Base-by-base conservation (phyloP, 768 basidiomycete genomes). In the Royoungia palumana region DNA sequence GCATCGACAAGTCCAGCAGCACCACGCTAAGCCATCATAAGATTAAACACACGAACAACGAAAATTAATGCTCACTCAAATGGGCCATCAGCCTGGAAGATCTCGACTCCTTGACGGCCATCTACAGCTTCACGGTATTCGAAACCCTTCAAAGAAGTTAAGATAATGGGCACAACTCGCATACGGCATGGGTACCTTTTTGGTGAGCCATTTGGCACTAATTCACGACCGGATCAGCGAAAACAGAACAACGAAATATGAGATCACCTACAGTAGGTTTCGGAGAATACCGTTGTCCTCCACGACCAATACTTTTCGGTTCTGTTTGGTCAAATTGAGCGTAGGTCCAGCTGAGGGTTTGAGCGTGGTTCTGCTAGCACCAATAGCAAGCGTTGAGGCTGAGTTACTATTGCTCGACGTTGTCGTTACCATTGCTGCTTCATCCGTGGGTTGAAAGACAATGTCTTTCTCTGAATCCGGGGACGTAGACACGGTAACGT, bases 231-330 rank as follows among this genome's bases (percentile, higher is more conserved):
- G 34, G 44, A 36, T 54, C 20, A 58, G 56, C 9, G 50, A n/a
- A 50, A 38, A 17, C 32, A 45, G 35, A 32, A 44, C 25, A 34
- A 51, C 35, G 24, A 42, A 35, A 36, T 32, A 49, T 13, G 13
- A 35, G 24, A 46, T 21, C n/a, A 75, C 89, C 57, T 68, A 91
- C 82, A 96, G 75, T 21, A 96, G 73, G 59, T 80, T 82, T 44
- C 92, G 81, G 50, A 96, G 79, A 47, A 97, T 87, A 48, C 66
- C 78, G 63, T 96, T 96, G 60, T 97, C 94, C 67, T 96, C 94
- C 2, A 95, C 88, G 2, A 95, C 83, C 35, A 96, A 72, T 6
- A 94, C 83, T 45, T 83, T 77, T 53, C 82, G 74, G 5, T 67
- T 71, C 16, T 71, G 69, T 35, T 72, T 72, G n/a, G 66, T 62